Evolutionary conservation across 768 basidiomycete genomes (phyloP).

Genomic region (Xerocomellus amylosporus): DNA sequence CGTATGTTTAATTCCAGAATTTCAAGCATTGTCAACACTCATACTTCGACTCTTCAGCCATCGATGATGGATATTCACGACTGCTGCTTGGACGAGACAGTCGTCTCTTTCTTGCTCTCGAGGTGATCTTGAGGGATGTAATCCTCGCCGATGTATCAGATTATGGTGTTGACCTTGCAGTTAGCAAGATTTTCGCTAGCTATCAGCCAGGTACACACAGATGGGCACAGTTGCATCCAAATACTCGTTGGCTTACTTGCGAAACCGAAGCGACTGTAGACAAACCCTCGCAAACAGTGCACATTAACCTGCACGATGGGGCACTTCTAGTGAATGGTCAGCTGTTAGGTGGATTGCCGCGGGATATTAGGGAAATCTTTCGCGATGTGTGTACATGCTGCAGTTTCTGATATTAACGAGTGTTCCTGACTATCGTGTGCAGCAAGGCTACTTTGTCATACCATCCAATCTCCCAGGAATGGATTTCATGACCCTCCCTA

Average conservation of each 20-base stretch:
- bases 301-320: background rate
- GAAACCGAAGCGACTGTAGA: background rate
- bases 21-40: background rate
- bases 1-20: no score
- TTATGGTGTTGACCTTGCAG: background rate
- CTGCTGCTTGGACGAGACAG: background rate
- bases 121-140: background rate
- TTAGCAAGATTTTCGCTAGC: background rate
- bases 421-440: background rate
- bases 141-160: background rate
- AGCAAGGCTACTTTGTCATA: background rate
- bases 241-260: background rate
- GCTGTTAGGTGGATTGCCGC: background rate
- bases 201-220: background rate
- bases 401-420: no score
- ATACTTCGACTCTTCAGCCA: background rate
- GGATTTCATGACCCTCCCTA: background rate
- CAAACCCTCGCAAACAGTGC: background rate
- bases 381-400: background rate
- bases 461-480: background rate
- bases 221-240: background rate
- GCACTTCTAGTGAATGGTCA: background rate
- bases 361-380: background rate
- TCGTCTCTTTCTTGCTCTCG: background rate
- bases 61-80: background rate